A percentile compares a stretch with the other conserved stretches of the same genome.
phyloP scores from a whole-genome alignment of 129 eudicot genomes.

The Tagetes patula region DNA sequence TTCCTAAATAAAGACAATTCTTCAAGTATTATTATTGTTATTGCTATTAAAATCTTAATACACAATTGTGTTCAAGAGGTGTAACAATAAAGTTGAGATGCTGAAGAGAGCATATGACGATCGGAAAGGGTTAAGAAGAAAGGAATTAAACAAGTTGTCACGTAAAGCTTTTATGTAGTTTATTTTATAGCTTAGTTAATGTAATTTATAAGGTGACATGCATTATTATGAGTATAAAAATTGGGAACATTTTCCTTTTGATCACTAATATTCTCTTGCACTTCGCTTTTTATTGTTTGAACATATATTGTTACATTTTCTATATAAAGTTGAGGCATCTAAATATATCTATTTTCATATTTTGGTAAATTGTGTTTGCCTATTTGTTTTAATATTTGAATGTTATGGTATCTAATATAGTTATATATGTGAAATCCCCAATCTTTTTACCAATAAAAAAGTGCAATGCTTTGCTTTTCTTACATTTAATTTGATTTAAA shows the following conservation, averaged over 20 bases:
- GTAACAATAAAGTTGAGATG: neutral
- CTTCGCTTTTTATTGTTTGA: neutral
- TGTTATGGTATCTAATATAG: no score
- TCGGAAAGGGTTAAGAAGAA: neutral
- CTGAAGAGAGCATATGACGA: neutral
- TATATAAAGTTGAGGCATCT: no score
- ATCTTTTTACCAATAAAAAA: no score
- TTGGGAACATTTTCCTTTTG: conserved; percentile 13
- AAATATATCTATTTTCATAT: no score
- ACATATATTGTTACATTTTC: neutral
- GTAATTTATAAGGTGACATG: conserved; percentile 6
- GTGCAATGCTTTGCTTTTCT: no score
- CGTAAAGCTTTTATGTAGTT: neutral
- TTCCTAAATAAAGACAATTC: conserved; percentile 4
- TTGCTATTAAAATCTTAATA: neutral
- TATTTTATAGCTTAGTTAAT: neutral
- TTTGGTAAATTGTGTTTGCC: neutral
- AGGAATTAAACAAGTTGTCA: conserved; percentile 3
- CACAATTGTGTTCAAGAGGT: neutral
- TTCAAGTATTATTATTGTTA: neutral
- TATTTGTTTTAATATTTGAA: no score
- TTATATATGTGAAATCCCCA: neutral
- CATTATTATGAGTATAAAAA: conserved; percentile 12
- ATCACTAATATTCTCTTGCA: neutral
- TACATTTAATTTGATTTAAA: no score